Evolutionary conservation across 805 yeast genomes (phyloP), one percentile per base, ranked within the genome.

Genomic region (Candida montana): DNA sequence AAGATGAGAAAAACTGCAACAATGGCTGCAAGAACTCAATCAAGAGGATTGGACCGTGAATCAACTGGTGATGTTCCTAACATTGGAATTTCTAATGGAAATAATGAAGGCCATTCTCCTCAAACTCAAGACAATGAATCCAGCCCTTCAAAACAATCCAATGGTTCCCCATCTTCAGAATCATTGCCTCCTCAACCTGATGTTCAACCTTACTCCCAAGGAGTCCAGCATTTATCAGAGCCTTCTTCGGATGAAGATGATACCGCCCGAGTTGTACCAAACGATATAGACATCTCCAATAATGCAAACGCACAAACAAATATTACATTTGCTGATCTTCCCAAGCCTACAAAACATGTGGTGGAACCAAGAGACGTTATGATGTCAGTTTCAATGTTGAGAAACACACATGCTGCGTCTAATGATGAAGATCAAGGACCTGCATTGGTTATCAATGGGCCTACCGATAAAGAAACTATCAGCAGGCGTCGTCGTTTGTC

Each of bases 281-380:
- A 42, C 26, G 40, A 42, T 20, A 20, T 42, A 11, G 37, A 31
- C 15, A 27, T 31, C 17, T 13, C 24, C 17, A 31, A 32, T 2
- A 7, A n/a, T 17, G 9, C 29, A 16, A 16, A 20, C 10, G 5
- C 38, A 7, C 33, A 27, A 28, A 27, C 35, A 15, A 46, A 46
- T 16, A 55, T 55, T 39, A 51, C 44, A 33, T 55, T 57, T 41
- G 56, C 45, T 12, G 53, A 50, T 6, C 24, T 51, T 9, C 60
- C 59, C 5, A 51, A 59, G 55, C 52, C 55, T 3, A 56, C 56
- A 35, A 46, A 51, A 46, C 66, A 63, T n/a, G 75, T 79, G 18
- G 66, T 85, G 11, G 81, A 83, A 27, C 95, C 96, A 2, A 76
- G 83, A 37, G 96, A 90, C 55, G 81, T 89, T 79, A 82, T 71